phyloP scores from a whole-genome alignment of 176 grass and related monocot species.

The Oryza coarctata region DNA sequence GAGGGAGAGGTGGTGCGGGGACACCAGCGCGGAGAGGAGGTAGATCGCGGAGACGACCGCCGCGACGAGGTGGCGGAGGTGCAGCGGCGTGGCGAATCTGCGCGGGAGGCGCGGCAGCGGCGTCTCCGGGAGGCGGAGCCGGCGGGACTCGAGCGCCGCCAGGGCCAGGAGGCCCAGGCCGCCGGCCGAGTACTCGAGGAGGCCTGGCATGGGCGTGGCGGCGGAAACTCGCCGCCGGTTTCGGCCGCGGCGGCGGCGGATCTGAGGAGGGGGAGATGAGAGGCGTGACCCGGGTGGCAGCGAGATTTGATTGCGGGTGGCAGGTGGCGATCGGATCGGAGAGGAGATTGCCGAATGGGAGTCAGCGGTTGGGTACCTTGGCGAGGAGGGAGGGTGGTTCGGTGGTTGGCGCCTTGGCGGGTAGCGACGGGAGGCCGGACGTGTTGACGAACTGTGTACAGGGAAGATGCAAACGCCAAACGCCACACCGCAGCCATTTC shows the following conservation, averaged over 20 bases:
- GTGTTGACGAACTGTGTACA: background rate
- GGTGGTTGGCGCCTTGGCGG: background rate
- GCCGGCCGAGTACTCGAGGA: slow-evolving; percentile 65
- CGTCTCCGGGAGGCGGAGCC: slow-evolving; percentile 25
- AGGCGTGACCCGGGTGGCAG: slow-evolving; percentile 16
- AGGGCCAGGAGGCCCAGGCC: slow-evolving; percentile 74
- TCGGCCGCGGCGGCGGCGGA: slow-evolving; percentile 21
- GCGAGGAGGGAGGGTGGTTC: too few relatives aligned
- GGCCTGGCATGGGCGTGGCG: slow-evolving; percentile 50
- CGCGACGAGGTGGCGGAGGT: slow-evolving; percentile 48
- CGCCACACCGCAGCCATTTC: too few relatives aligned
- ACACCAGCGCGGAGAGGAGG: slow-evolving; percentile 52
- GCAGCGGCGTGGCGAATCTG: slow-evolving; percentile 28
- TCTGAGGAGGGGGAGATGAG: slow-evolving; percentile 11
- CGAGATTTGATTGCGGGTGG: background rate
- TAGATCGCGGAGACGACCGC: slow-evolving; percentile 41
- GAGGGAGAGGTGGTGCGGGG: slow-evolving; percentile 56
- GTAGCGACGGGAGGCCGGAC: background rate
- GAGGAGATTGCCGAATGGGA: background rate
- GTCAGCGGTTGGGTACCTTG: background rate
- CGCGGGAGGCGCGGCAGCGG: slow-evolving; percentile 30
- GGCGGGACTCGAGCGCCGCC: slow-evolving; percentile 55
- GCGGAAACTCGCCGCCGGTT: background rate
- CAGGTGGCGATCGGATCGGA: slow-evolving; percentile 26
- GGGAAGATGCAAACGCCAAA: too few relatives aligned